Conservation (phyloP, 495 filamentous ascomycete species). For the Aspergillus bridgeri region DNA sequence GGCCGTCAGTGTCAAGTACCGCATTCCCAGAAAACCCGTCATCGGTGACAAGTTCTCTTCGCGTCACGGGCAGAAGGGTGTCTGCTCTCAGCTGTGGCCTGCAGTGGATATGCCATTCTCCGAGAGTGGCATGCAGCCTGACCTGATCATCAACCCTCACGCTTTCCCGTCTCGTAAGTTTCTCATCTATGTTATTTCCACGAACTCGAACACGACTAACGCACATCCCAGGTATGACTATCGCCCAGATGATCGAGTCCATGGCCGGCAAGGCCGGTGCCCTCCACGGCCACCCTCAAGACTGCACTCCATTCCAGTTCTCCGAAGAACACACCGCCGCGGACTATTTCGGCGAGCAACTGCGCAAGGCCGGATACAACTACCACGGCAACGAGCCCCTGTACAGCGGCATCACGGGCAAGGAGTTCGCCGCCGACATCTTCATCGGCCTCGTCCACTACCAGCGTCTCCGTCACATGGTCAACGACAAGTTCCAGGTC, state of each 20-base stretch:
- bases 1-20: conserved; percentile 84
- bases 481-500: conserved; percentile 99
- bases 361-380: conserved; percentile 92
- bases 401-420: conserved; percentile 93
- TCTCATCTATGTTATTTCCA: neutral
- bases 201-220: conserved; percentile 9
- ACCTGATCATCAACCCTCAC: conserved; percentile 98
- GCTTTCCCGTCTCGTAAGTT: conserved; percentile 90
- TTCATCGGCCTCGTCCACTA: conserved; percentile 97
- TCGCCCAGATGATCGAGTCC: conserved; percentile 98
- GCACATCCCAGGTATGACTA: conserved; percentile 71
- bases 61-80: conserved; percentile 60
- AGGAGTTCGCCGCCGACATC: conserved; percentile 91
- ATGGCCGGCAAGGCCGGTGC: conserved; percentile 93
- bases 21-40: conserved; percentile 82
- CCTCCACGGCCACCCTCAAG: conserved; percentile 89
- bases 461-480: conserved; percentile 97
- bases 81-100: conserved; percentile 96
- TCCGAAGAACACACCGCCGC: conserved; percentile 87
- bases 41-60: conserved; percentile 73
- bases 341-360: conserved; percentile 94
- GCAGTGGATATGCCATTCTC: conserved; percentile 94
- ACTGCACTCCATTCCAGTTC: conserved; percentile 91
- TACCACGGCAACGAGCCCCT: conserved; percentile 98
- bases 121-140: conserved; percentile 93